phyloP scores from a whole-genome alignment of 208 protist species.

The Endotrypanum monterogeii region DNA sequence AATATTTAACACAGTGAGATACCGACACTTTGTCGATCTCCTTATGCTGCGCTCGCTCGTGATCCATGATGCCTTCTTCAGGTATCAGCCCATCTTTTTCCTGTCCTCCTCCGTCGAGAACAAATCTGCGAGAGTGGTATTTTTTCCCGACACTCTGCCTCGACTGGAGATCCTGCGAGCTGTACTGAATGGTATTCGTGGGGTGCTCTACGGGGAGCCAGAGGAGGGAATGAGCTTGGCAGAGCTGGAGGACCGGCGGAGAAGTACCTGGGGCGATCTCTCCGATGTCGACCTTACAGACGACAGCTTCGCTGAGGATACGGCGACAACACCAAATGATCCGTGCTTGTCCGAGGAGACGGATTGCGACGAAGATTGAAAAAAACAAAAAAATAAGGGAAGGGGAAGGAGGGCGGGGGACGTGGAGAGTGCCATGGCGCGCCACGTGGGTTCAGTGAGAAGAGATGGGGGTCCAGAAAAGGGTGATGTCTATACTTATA shows the following conservation, averaged over 20 bases:
- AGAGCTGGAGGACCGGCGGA: conserved; percentile 44
- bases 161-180: conserved; percentile 69
- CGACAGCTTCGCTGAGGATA: conserved; percentile 43
- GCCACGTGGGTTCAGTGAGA: no score
- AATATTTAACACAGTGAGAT: conserved; percentile 53
- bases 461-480: no score
- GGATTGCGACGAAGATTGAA: conserved; percentile 10
- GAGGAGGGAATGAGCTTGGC: conserved; percentile 61
- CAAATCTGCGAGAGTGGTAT: conserved; percentile 49
- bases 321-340: conserved; percentile 23
- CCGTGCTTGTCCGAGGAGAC: conserved; percentile 17
- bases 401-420: not conserved
- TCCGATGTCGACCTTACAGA: conserved; percentile 22
- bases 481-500: no score
- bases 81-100: conserved; percentile 82
- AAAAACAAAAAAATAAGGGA: no score
- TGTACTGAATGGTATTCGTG: conserved; percentile 67
- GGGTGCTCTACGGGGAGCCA: conserved; percentile 73
- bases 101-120: conserved; percentile 82
- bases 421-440: no score
- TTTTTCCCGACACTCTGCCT: conserved; percentile 78
- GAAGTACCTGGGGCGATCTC: conserved; percentile 15
- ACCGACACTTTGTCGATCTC: conserved; percentile 61
- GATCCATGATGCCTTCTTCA: conserved; percentile 85
- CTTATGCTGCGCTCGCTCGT: conserved; percentile 71